Conservation (phyloP, 805 yeast genomes). For the Wickerhamomyces alni region DNA sequence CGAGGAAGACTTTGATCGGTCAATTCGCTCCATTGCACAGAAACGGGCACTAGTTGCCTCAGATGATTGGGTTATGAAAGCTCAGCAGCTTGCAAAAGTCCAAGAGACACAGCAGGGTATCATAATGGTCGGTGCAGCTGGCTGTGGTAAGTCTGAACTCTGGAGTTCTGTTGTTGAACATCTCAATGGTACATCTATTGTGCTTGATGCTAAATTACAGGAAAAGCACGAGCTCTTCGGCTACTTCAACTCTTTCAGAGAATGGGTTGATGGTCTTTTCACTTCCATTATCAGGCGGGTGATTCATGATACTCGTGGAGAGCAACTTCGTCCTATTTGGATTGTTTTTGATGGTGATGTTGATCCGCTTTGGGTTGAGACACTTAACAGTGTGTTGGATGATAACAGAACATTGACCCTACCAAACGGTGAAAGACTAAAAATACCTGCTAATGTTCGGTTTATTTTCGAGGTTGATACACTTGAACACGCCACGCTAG, state of each 20-base stretch:
- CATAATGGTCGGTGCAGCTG: slow-evolving; percentile 73
- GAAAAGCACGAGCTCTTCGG: slow-evolving; percentile 68
- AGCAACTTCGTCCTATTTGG: slow-evolving; percentile 54
- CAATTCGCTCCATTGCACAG: slow-evolving; percentile 24
- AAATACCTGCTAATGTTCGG: slow-evolving; percentile 56
- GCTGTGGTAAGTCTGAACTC: slow-evolving; percentile 63
- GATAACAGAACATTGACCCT: slow-evolving; percentile 78
- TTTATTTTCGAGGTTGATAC: slow-evolving; percentile 73
- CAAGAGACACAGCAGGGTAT: slow-evolving; percentile 67
- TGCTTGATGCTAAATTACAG: slow-evolving; percentile 72
- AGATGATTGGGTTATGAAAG: slow-evolving; percentile 45
- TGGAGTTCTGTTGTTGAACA: slow-evolving; percentile 46
- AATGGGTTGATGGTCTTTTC: slow-evolving; percentile 88
- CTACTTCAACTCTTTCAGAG: slow-evolving; percentile 61
- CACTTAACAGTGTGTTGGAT: slow-evolving; percentile 83
- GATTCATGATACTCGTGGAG: slow-evolving; percentile 52
- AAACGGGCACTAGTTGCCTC: slow-evolving; percentile 28
- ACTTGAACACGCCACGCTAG: slow-evolving; percentile 70
- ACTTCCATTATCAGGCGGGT: slow-evolving; percentile 61
- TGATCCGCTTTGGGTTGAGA: slow-evolving; percentile 93
- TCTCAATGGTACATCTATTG: slow-evolving; percentile 21
- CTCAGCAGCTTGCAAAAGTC: slow-evolving; percentile 55
- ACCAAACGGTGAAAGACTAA: slow-evolving; percentile 84
- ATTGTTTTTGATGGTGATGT: slow-evolving; percentile 87
- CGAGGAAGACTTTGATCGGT: slow-evolving; percentile 21